Percentiles rank a stretch among this genome's conserved stretches.
Conservation (phyloP, 805 yeast species). For the Yamadazyma olivae region DNA sequence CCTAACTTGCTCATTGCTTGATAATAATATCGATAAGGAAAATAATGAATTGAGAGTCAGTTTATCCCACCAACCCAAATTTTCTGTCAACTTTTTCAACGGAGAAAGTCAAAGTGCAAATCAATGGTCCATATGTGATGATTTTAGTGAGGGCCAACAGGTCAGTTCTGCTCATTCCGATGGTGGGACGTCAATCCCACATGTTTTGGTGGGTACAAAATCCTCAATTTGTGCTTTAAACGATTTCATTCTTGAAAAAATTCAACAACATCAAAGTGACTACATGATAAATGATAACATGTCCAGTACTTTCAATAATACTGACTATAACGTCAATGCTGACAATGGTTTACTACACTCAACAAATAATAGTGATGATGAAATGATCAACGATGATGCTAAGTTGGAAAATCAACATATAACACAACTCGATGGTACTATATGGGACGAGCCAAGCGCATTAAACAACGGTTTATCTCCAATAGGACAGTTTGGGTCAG, state of each 20-base stretch:
- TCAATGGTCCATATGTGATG: slow-evolving; percentile 81
- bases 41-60: slow-evolving; percentile 47
- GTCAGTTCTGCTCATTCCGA: slow-evolving; percentile 64
- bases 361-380: slow-evolving; percentile 10
- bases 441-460: slow-evolving; percentile 10
- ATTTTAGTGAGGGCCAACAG: slow-evolving; percentile 80
- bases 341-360: slow-evolving; percentile 1
- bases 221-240: slow-evolving; percentile 51
- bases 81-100: slow-evolving; percentile 70
- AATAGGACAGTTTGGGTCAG: slow-evolving; percentile 16
- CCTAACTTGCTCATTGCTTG: slow-evolving; percentile 53
- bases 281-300: slow-evolving; percentile 10
- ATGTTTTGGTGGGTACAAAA: slow-evolving; percentile 58
- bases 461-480: slow-evolving; percentile 16
- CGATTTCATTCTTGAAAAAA: slow-evolving; percentile 48
- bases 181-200: slow-evolving; percentile 60
- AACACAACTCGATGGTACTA: slow-evolving; percentile 1
- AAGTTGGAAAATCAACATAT: neutral
- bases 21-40: slow-evolving; percentile 40
- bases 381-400: slow-evolving; percentile 4
- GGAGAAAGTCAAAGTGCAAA: slow-evolving; percentile 51
- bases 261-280: slow-evolving; percentile 14
- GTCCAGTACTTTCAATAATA: neutral
- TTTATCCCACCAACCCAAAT: slow-evolving; percentile 64
- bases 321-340: slow-evolving; percentile 1